Percentiles rank a stretch among this genome's conserved stretches.
Conservation (phyloP, 164 flowering plant species). For the Piper longum region DNA sequence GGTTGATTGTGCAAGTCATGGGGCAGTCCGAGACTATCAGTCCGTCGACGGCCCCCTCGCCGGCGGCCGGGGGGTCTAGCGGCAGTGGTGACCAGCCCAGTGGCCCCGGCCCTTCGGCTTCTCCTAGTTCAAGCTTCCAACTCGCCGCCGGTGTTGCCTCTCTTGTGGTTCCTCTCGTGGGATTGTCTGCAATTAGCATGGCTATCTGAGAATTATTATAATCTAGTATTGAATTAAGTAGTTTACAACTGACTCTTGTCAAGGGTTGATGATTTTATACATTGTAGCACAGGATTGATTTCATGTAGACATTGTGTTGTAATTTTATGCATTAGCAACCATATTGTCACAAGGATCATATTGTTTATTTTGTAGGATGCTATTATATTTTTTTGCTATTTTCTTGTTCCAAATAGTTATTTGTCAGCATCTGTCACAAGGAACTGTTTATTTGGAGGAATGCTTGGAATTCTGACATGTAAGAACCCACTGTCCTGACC, state of each 20-base stretch:
- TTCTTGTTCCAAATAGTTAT: no score
- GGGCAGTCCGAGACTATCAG: constrained; percentile 13
- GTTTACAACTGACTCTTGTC: background rate
- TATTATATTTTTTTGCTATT: no score
- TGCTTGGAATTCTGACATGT: no score
- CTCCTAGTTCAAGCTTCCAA: background rate
- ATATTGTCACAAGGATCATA: no score
- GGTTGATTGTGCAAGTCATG: constrained; percentile 33
- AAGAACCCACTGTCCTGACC: no score
- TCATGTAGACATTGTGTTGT: no score
- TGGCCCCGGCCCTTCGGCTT: background rate
- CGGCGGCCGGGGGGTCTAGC: background rate
- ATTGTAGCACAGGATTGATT: no score
- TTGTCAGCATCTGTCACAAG: no score
- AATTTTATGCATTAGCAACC: no score
- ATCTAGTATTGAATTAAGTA: no score
- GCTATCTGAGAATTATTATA: background rate
- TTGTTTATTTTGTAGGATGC: no score
- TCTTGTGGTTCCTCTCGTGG: background rate
- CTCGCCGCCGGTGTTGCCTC: background rate
- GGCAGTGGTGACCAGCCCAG: background rate
- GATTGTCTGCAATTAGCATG: background rate
- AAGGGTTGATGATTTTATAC: background rate
- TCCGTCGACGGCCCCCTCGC: background rate
- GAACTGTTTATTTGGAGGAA: no score